A percentile compares a stretch with the other conserved stretches of the same genome.
These are phyloP conservation scores for Colletotrichum sp. DNA, from an alignment of 2,329 filamentous ascomycete genomes.

Conservation along the genomic window DNA sequence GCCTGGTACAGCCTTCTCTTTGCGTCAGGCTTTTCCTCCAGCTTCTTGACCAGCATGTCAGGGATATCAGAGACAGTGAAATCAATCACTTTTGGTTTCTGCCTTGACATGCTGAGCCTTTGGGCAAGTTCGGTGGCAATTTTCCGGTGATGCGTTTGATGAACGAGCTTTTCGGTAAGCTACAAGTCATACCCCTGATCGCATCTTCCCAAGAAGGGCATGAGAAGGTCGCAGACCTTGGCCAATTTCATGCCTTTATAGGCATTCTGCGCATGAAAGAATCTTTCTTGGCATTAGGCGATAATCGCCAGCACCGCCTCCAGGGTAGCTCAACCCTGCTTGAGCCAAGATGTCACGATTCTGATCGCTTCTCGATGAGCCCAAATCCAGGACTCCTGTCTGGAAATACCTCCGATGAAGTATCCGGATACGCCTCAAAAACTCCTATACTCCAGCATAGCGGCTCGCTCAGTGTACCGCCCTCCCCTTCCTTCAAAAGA, in stretches of 20 bases:
- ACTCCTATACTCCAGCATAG: conserved; percentile 60
- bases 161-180: not conserved
- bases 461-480: conserved; percentile 51
- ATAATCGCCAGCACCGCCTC: not conserved
- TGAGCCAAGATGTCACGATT: not conserved
- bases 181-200: not conserved
- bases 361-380: not conserved
- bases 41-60: too few relatives aligned
- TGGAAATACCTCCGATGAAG: not conserved
- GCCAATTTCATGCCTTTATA: not conserved
- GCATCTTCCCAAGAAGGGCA: not conserved
- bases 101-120: not conserved
- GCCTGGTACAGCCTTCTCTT: too few relatives aligned
- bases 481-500: conserved; percentile 76
- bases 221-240: not conserved
- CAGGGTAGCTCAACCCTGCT: not conserved
- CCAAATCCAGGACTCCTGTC: not conserved
- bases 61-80: not conserved
- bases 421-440: conserved; percentile 56
- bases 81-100: not conserved
- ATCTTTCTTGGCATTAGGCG: not conserved
- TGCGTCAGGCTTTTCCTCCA: too few relatives aligned
- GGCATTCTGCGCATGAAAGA: not conserved
- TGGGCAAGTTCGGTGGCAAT: not conserved
- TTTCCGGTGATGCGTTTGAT: not conserved